phyloP scores from a whole-genome alignment of 176 grass and related monocot species.

The Zoysia pacifica region DNA sequence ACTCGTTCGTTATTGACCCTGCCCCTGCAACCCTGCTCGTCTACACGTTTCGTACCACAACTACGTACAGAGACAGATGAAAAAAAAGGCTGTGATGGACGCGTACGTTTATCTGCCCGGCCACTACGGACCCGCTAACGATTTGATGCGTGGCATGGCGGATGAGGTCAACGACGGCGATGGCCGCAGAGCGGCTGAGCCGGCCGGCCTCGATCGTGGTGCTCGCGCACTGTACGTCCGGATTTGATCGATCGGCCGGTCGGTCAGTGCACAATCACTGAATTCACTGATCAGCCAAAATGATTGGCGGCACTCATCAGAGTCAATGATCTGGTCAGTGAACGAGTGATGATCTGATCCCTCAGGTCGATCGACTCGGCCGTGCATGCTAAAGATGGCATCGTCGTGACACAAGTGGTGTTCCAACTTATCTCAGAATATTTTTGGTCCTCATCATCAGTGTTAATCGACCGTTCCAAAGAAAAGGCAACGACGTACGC shows the following conservation, averaged over 20 bases:
- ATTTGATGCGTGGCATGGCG: background rate
- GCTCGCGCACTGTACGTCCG: background rate
- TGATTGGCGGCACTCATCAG: background rate
- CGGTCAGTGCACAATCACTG: background rate
- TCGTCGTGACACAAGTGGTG: background rate
- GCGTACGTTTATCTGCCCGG: background rate
- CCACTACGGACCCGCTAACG: background rate
- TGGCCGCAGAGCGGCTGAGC: background rate
- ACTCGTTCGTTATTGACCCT: background rate
- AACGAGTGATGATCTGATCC: too few species aligned
- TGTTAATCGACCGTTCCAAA: too few species aligned
- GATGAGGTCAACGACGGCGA: slow-evolving; percentile 9
- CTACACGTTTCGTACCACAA: too few species aligned
- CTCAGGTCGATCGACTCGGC: too few species aligned
- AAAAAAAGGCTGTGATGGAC: background rate
- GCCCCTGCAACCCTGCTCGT: too few species aligned
- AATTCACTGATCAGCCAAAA: background rate
- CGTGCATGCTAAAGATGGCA: too few species aligned
- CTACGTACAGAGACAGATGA: background rate
- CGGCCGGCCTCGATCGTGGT: background rate
- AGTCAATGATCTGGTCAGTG: too few species aligned
- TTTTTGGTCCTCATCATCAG: background rate
- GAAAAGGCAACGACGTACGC: background rate
- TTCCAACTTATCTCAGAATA: background rate
- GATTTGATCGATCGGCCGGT: background rate